Conservation (phyloP, 1,139 yeast genomes). For the Magnusiomyces sp. region DNA sequence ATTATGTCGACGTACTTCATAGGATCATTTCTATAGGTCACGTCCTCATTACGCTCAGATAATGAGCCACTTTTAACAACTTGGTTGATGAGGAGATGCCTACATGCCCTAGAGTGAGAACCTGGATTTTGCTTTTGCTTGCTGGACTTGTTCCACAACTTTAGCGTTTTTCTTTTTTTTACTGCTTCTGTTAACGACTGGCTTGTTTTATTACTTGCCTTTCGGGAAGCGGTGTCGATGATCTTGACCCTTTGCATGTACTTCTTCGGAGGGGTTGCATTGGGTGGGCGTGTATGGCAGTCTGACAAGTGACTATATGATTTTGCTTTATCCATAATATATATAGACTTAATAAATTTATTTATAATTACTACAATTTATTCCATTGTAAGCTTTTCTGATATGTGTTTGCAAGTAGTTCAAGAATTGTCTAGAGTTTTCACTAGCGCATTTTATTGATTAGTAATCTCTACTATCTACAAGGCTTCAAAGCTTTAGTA, state of each 20-base stretch:
- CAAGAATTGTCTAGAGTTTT: no score
- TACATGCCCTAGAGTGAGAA: slow-evolving; percentile 91
- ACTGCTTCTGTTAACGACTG: slow-evolving; percentile 4
- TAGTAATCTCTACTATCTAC: no score
- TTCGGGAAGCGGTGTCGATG: slow-evolving; percentile 70
- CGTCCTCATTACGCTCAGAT: slow-evolving; percentile 84
- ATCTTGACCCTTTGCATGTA: slow-evolving; percentile 90
- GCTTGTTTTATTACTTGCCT: slow-evolving; percentile 1
- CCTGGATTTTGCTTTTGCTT: slow-evolving; percentile 18
- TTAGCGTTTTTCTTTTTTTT: slow-evolving; percentile 14
- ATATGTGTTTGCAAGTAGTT: no score
- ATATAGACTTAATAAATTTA: no score
- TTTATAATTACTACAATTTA: no score
- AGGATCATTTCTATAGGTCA: slow-evolving; percentile 99
- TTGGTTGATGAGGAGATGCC: slow-evolving; percentile 99
- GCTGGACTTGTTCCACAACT: slow-evolving; percentile 21
- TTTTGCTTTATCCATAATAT: slow-evolving; percentile 21
- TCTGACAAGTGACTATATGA: slow-evolving; percentile 71
- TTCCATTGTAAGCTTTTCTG: no score
- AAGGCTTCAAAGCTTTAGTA: no score
- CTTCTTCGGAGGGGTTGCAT: slow-evolving; percentile 79
- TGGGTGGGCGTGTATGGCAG: slow-evolving; percentile 99
- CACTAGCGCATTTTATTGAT: no score
- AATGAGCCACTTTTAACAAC: slow-evolving; percentile 99
- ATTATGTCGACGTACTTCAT: slow-evolving; percentile 7